Evolutionary conservation across 1,284 basidiomycete genomes (phyloP), one percentile per base, ranked within the genome.

Genomic region (Ganoderma sinense): DNA sequence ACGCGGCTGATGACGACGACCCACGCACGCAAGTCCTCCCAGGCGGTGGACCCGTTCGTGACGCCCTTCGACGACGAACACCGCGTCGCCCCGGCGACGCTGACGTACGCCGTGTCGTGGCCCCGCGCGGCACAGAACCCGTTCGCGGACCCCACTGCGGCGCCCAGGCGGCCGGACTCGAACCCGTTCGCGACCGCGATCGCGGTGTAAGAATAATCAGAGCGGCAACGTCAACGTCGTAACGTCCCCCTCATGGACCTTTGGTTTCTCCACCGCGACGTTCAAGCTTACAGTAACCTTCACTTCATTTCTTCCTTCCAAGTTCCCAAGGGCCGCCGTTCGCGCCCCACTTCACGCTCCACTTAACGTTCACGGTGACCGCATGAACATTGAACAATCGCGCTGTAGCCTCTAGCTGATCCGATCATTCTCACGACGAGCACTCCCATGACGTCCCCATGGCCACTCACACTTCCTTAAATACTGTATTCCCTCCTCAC

Each of bases 41-140:
- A 73, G 66, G 77, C 70, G 75, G 77, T 83, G 61, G 80, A 90
- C 76, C 92, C 92, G 60, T 94, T 94, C 77, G 84, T 87, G 68
- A 93, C 92, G 67, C 92, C 93, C 14, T 94, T 94, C 80, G 93
- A 94, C 78, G 92, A 93, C 76, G 88, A 91, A 75, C 58, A 79
- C 69, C 67, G 71, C 53, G 75, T 71, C 65, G 62, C 59, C 18
- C 59, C 55, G 36, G 33, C 59, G 58, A 60, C 45, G 64, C 36
- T 23, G 64, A 65, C 62, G 68, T 56, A 65, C 62, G 31, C 55
- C 23, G 39, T 43, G 31, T 43, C 62, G 43, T 33, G n/a, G 45
- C 33, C 45, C 13, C 62, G 62, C 48, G 48, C 16, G 10, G 0
- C 48, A 36, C 48, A 20, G 63, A 69, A 73, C 68, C 68, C 69